phyloP scores from a whole-genome alignment of 441 rosid genomes.

The Hypseocharis bilobata region DNA sequence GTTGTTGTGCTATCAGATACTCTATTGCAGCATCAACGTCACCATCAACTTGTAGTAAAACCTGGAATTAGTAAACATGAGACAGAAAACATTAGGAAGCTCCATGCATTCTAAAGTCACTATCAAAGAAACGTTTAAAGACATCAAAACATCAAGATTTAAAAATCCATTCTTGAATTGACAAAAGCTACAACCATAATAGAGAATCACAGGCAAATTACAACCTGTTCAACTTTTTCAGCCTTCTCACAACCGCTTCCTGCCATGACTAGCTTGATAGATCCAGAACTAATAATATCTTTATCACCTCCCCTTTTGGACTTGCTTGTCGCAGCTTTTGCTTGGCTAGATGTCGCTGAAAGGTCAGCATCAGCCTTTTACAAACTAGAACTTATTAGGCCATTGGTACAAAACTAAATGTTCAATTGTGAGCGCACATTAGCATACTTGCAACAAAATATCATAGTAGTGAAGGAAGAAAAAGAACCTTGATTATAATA shows the following conservation, averaged over 20 bases:
- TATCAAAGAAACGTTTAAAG: not conserved
- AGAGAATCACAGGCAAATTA: not conserved
- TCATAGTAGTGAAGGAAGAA: not conserved
- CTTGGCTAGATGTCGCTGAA: constrained; percentile 56
- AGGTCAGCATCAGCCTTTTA: constrained; percentile 85
- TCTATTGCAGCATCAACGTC: constrained; percentile 79
- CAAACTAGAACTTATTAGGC: constrained; percentile 45
- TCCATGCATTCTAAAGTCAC: not conserved
- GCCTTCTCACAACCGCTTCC: constrained; percentile 63
- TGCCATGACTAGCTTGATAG: constrained; percentile 61
- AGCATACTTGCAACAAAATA: constrained; percentile 6
- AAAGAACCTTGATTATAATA: constrained; percentile 58
- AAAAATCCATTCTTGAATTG: not conserved
- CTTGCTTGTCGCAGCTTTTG: constrained; percentile 43
- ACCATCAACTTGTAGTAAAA: constrained; percentile 60
- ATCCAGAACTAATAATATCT: constrained; percentile 33
- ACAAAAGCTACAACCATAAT: constrained; percentile 4
- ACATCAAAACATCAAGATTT: not conserved
- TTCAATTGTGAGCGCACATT: constrained; percentile 3
- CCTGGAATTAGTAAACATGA: constrained; percentile 34
- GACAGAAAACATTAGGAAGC: constrained; percentile 9
- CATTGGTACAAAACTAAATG: constrained; percentile 18
- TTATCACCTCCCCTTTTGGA: constrained; percentile 30
- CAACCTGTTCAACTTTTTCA: constrained; percentile 65
- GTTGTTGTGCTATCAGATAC: constrained; percentile 60